Conservation (phyloP, 2,329 filamentous ascomycete genomes). For the Trichoderma sp. region DNA sequence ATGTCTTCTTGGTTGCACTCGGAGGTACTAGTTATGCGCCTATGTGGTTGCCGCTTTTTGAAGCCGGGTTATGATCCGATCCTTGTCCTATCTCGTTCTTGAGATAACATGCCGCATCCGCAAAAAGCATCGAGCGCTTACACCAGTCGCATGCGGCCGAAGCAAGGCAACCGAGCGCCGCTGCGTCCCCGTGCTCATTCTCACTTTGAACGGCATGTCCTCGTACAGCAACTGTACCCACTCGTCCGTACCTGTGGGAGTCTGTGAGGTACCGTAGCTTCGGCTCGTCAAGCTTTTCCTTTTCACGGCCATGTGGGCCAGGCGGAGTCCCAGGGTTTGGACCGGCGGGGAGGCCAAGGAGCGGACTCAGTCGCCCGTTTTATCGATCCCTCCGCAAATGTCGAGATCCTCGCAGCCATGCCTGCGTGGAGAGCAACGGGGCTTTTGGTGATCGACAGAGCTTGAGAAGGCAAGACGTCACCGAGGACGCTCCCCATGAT, state of each 20-base stretch:
- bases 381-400: constrained; percentile 26
- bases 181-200: background rate
- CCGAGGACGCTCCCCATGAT: background rate
- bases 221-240: background rate
- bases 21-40: background rate
- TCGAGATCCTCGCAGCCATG: constrained; percentile 21
- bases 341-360: constrained; percentile 9
- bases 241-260: background rate
- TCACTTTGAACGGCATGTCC: background rate
- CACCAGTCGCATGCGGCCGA: background rate
- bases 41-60: background rate
- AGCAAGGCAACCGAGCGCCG: background rate
- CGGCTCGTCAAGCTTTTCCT: constrained; percentile 6
- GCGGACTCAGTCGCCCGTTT: constrained; percentile 5
- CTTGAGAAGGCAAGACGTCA: background rate
- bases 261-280: background rate
- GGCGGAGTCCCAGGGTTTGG: constrained; percentile 23
- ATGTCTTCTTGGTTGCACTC: background rate
- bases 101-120: background rate
- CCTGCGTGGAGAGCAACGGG: constrained; percentile 7
- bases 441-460: constrained; percentile 21
- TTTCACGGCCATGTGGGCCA: constrained; percentile 14
- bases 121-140: background rate
- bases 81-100: background rate
- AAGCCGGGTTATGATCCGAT: background rate